These are phyloP conservation scores for Berkeleyomyces basicola DNA, from an alignment of 2,329 filamentous ascomycete species.

Conservation along the genomic window DNA sequence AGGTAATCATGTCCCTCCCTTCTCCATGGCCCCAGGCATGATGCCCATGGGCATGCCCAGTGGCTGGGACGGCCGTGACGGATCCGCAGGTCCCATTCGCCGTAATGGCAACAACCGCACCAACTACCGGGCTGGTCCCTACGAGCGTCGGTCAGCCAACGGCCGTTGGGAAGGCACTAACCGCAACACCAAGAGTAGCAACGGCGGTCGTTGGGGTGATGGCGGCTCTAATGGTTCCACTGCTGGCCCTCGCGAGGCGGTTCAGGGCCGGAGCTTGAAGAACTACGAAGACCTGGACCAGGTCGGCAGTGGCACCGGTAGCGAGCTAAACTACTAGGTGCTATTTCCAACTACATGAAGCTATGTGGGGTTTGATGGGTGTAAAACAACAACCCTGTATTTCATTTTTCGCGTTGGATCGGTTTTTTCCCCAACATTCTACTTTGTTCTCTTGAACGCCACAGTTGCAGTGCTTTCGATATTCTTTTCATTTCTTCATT, in stretches of 20 bases:
- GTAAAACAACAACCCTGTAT: neutral
- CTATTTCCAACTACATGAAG: neutral
- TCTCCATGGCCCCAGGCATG: constrained; percentile 33
- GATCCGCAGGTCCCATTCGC: constrained; percentile 46
- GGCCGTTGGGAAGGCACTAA: constrained; percentile 29
- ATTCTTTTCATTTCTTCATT: neutral
- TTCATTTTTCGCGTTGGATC: neutral
- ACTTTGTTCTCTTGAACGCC: neutral
- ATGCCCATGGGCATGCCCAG: constrained; percentile 41
- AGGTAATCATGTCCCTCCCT: constrained; percentile 39
- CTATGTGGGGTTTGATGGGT: neutral
- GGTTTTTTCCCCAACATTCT: neutral
- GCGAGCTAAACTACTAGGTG: constrained; percentile 78
- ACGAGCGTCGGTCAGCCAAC: constrained; percentile 49
- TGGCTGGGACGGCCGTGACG: constrained; percentile 42
- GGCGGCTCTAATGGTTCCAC: constrained; percentile 56
- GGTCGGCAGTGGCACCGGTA: constrained; percentile 49
- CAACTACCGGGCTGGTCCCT: constrained; percentile 51
- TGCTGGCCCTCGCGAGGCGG: constrained; percentile 76
- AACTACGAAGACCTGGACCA: constrained; percentile 97
- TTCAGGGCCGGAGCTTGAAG: constrained; percentile 82
- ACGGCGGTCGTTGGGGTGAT: constrained; percentile 48
- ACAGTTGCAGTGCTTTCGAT: neutral
- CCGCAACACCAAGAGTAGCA: constrained; percentile 32
- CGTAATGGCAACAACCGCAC: constrained; percentile 27